Evolutionary conservation across 2,329 filamentous ascomycete genomes (phyloP), one percentile per base, ranked within the genome.

Genomic region (Helotiales sp.): DNA sequence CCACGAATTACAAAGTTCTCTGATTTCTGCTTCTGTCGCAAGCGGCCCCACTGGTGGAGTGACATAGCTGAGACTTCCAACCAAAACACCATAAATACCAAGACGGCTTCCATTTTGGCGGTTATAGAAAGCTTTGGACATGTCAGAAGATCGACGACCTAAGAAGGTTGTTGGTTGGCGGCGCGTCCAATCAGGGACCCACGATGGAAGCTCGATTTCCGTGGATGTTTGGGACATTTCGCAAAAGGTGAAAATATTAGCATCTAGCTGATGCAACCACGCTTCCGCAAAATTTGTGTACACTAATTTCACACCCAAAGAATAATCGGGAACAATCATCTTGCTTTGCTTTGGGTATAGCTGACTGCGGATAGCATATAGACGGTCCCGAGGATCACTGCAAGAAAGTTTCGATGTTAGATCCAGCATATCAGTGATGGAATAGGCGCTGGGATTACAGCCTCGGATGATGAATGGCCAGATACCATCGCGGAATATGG

Each of bases 111-210:
- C 30, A n/a, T 36, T 6, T 15, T 29, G 4, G 12, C 19, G 5
- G 17, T n/a, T 15, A 10, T 3, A 8, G 30, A 36, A 51, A 33
- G 31, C 22, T 10, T 7, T 2, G 13, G 47, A 49, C 15, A 17
- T 3, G 10, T 46, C 54, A 42, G 36, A 46, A 2, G 42, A 34
- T 7, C 9, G 2, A 22, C 9, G 24, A 34, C 40, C n/a, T n/a
- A n/a, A 22, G 5, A 6, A 3, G 7, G 34, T 10, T 19, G 52
- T 22, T 1, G 12, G 3, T 22, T n/a, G 19, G 27, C 19, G 13
- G n/a, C 19, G 24, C 2, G 25, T 19, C 13, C 19, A 58, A n/a
- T 56, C 31, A 3, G 57, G 57, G 24, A 51, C 49, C 57, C 57
- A 59, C 24, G 42, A 55, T 15, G 57, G 57, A 9, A 47, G 5